phyloP scores from a whole-genome alignment of 495 filamentous ascomycete genomes.

The Bathelium albidoporum region DNA sequence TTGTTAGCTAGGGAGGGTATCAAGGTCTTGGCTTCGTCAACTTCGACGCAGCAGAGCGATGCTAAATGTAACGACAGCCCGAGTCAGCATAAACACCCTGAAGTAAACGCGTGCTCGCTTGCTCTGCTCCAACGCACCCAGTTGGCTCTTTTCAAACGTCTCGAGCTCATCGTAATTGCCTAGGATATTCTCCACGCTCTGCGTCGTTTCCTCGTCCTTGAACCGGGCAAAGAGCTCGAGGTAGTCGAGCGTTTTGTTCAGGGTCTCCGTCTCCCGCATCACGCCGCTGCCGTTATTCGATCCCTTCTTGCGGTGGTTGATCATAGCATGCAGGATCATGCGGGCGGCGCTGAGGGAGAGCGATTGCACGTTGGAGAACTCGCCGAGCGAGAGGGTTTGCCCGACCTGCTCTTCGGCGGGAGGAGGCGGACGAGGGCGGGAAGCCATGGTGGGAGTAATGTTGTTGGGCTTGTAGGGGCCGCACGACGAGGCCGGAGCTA shows the following conservation, averaged over 20 bases:
- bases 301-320: constrained; percentile 55
- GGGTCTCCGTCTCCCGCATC: constrained; percentile 10
- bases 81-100: constrained; percentile 8
- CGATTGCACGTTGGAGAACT: constrained; percentile 79
- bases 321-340: constrained; percentile 77
- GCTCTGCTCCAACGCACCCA: too few relatives aligned
- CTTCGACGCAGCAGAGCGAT: constrained; percentile 78
- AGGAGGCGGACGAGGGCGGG: constrained; percentile 60
- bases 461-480: background rate
- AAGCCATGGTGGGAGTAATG: constrained; percentile 12
- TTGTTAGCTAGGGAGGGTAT: constrained; percentile 85
- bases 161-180: constrained; percentile 66
- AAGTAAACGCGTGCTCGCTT: too few relatives aligned
- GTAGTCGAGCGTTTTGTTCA: constrained; percentile 79
- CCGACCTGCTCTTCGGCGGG: constrained; percentile 83
- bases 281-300: constrained; percentile 6
- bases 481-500: background rate
- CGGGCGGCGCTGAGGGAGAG: constrained; percentile 85
- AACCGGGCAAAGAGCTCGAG: constrained; percentile 88
- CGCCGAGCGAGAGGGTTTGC: constrained; percentile 72
- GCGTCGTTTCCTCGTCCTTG: constrained; percentile 86
- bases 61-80: constrained; percentile 40
- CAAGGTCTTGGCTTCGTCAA: constrained; percentile 92
- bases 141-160: constrained; percentile 84
- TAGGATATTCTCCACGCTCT: constrained; percentile 77